Evolutionary conservation across 345 rosid species (phyloP), one percentile per base, ranked within the genome.

Genomic region (Gossypium mustelinum): DNA sequence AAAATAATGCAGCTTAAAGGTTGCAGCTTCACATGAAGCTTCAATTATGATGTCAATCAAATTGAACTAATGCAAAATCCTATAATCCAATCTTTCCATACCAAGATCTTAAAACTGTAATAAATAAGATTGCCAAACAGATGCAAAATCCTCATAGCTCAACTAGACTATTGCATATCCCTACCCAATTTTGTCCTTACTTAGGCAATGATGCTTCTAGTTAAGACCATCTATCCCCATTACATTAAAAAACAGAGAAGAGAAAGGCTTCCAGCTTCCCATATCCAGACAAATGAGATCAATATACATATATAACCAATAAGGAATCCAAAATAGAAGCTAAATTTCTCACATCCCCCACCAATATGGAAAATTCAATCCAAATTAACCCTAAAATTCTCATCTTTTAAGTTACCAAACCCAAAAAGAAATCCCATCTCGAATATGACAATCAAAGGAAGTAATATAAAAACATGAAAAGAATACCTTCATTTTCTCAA

Each of bases 401-500:
- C 16, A 63, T 14, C 39, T 34, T 54, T 61, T 39, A 27, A 64
- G 34, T 41, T 41, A 34, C 2, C 59, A 63, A 34, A 4, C 39
- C 39, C 55, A 1, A 29, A 29, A 13, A 44, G 39, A 67, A 67
- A 41, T 9, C n/a, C 47, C 41, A 51, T 25, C 70, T 34, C 11
- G 62, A 34, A 75, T 52, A 11, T 24, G 27, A 48, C 18, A 12
- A 70, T 55, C 22, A 47, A 74, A 1, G 57, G 51, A 24, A 22
- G 39, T 4, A 45, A 45, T 4, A 14, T 9, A 55, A 70, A 68
- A 55, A 45, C 72, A 41, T n/a, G 29, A 2, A 9, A 65, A 56
- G 25, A 1, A 16, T 58, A 92, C 98, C 98, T 93, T 93, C 56
- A 83, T 88, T 71, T 93, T 93, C 55, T 91, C 98, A 68, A 93